phyloP scores from a whole-genome alignment of 208 protist species.

The Wallacemonas sp. region DNA sequence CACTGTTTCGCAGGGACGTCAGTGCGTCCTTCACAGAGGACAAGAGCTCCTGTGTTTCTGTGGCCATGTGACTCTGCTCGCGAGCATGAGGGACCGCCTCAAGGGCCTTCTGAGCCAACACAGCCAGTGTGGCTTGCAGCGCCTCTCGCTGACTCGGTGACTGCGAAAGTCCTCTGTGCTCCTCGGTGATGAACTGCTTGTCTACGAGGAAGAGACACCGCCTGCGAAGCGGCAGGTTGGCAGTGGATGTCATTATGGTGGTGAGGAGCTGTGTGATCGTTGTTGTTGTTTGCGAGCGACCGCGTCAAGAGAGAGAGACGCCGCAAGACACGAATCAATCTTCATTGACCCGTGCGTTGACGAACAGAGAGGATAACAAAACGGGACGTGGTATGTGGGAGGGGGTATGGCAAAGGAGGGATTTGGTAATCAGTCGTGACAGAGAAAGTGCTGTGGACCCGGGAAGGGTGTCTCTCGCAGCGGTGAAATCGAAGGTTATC shows the following conservation, averaged over 20 bases:
- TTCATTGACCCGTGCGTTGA: too few species aligned
- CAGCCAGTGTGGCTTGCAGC: constrained; percentile 12
- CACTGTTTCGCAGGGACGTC: neutral
- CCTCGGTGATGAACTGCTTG: constrained; percentile 21
- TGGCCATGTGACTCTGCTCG: neutral
- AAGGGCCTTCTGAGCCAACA: too few species aligned
- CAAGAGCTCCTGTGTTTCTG: neutral
- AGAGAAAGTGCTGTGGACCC: too few species aligned
- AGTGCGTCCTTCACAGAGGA: neutral
- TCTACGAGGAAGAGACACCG: constrained; percentile 75
- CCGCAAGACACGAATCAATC: constrained; percentile 7
- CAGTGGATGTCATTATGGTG: neutral
- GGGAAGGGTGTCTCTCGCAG: too few species aligned
- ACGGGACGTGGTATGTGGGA: neutral
- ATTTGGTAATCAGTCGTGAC: too few species aligned
- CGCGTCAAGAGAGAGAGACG: neutral
- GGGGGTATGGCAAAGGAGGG: neutral
- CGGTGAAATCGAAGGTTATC: too few species aligned
- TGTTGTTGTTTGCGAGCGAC: too few species aligned
- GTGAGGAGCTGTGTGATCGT: too few species aligned
- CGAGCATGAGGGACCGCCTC: too few species aligned
- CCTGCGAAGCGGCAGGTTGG: constrained; percentile 60
- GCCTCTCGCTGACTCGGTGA: neutral
- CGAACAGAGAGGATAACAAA: neutral
- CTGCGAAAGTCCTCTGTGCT: neutral